phyloP scores from a whole-genome alignment of 192 early-diverging fungal genomes.

The Entophlyctis luteolus region DNA sequence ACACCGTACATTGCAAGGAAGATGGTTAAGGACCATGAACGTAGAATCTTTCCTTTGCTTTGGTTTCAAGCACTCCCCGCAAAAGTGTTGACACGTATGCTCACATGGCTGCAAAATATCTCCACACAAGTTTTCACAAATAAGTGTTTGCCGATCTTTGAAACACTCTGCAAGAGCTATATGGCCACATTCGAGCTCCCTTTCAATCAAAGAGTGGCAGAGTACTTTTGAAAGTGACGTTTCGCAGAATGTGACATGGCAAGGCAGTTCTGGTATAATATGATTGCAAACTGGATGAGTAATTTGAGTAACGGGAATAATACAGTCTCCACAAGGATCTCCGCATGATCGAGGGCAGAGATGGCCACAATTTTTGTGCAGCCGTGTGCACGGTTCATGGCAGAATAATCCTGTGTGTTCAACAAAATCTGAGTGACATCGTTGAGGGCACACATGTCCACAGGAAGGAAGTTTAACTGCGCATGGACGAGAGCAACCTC shows the following conservation, averaged over 20 bases:
- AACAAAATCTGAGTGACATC: constrained; percentile 49
- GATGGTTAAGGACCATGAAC: background rate
- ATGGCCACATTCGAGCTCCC: constrained; percentile 46
- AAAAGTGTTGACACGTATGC: constrained; percentile 37
- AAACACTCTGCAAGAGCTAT: constrained; percentile 28
- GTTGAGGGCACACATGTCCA: constrained; percentile 50
- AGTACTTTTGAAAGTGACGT: background rate
- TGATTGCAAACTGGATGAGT: constrained; percentile 32
- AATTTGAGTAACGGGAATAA: background rate
- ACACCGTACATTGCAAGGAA: constrained; percentile 10
- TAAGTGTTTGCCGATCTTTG: background rate
- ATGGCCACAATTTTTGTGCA: constrained; percentile 41
- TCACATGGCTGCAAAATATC: background rate
- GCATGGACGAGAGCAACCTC: constrained; percentile 52
- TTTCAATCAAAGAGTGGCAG: constrained; percentile 8
- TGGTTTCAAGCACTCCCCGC: constrained; percentile 38
- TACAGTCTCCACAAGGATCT: constrained; percentile 44
- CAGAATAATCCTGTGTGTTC: constrained; percentile 44
- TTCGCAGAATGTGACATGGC: background rate
- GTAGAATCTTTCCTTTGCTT: background rate
- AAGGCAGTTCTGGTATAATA: background rate
- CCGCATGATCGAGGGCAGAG: constrained; percentile 44
- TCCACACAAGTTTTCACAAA: constrained; percentile 31
- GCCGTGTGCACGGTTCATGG: constrained; percentile 39
- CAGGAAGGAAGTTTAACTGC: constrained; percentile 34